These are phyloP conservation scores for Chrysanthemum lavandulifolium DNA, from an alignment of 129 eudicot species.

Conservation along the genomic window DNA sequence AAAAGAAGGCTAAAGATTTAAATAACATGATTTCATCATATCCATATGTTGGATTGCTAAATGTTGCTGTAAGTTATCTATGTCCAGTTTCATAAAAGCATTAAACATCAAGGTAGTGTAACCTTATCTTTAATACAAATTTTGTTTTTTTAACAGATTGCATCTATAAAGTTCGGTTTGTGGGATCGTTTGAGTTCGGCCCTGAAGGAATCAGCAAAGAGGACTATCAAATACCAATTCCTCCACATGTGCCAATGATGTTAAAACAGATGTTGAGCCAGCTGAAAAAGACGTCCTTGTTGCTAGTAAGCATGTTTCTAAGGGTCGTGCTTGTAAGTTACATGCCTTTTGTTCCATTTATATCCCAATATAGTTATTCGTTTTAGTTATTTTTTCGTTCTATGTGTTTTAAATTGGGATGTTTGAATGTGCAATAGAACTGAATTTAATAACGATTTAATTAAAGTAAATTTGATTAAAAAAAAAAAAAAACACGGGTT, in stretches of 20 bases:
- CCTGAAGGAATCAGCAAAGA: conserved; percentile 34
- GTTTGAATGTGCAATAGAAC: background rate
- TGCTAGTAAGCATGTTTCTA: conserved; percentile 20
- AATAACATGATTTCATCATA: conserved; percentile 34
- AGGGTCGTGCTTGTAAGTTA: background rate
- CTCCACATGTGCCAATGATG: conserved; percentile 30
- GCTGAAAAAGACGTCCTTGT: conserved; percentile 26
- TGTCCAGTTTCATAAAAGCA: background rate
- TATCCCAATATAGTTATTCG: background rate
- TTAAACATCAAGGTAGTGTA: background rate
- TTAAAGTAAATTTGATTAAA: background rate
- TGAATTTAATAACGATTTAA: background rate
- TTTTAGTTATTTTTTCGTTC: background rate
- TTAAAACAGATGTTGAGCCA: conserved; percentile 49
- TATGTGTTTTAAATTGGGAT: background rate
- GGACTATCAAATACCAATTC: conserved; percentile 10
- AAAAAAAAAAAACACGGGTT: too few species aligned
- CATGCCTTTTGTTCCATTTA: background rate
- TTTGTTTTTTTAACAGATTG: conserved; percentile 47
- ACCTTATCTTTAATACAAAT: background rate
- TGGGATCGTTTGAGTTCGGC: conserved; percentile 67
- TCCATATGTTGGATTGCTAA: conserved; percentile 69
- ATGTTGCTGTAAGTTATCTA: conserved; percentile 76
- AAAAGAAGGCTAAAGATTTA: conserved; percentile 29
- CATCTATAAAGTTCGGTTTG: conserved; percentile 71